phyloP scores from a whole-genome alignment of 2,329 filamentous ascomycete species.

The Beauveria rudraprayagi region DNA sequence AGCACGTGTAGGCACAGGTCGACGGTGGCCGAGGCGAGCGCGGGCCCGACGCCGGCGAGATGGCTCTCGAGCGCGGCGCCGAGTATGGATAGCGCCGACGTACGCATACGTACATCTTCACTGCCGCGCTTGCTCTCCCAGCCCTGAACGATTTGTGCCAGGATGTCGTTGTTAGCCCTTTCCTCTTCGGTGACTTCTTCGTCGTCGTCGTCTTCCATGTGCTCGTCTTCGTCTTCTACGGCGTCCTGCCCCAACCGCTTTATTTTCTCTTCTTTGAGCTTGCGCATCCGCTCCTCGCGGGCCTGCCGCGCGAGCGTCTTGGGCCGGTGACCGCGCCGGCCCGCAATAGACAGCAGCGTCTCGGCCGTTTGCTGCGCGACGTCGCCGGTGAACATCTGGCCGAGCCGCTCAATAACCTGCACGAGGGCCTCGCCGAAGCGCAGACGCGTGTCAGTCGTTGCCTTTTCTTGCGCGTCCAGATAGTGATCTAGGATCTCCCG shows the following conservation, averaged over 20 bases:
- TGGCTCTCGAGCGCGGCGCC: conserved; percentile 53
- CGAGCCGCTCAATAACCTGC: conserved; percentile 54
- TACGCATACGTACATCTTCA: conserved; percentile 62
- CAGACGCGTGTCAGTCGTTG: conserved; percentile 53
- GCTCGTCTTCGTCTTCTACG: conserved; percentile 35
- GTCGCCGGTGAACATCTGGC: conserved; percentile 47
- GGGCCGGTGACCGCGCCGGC: conserved; percentile 52
- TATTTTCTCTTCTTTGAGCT: conserved; percentile 34
- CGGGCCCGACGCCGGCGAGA: conserved; percentile 45
- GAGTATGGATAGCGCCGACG: conserved; percentile 61
- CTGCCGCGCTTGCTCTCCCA: conserved; percentile 59
- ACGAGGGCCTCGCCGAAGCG: conserved; percentile 61
- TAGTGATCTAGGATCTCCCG: conserved; percentile 60
- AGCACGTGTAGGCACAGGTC: conserved; percentile 58
- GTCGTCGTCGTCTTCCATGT: conserved; percentile 31
- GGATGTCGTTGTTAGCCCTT: conserved; percentile 38
- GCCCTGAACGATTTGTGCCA: conserved; percentile 53
- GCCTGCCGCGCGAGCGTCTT: conserved; percentile 51
- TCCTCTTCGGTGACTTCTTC: conserved; percentile 39
- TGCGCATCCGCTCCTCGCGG: conserved; percentile 39
- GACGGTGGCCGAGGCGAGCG: conserved; percentile 46
- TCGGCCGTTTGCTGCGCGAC: conserved; percentile 44
- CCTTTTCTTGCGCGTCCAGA: conserved; percentile 52
- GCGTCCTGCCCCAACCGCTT: conserved; percentile 19
- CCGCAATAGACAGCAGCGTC: conserved; percentile 54